Evolutionary conservation across 2,329 filamentous ascomycete genomes (phyloP), one percentile per base, ranked within the genome.

Genomic region (Ceratocystiopsis minuta): DNA sequence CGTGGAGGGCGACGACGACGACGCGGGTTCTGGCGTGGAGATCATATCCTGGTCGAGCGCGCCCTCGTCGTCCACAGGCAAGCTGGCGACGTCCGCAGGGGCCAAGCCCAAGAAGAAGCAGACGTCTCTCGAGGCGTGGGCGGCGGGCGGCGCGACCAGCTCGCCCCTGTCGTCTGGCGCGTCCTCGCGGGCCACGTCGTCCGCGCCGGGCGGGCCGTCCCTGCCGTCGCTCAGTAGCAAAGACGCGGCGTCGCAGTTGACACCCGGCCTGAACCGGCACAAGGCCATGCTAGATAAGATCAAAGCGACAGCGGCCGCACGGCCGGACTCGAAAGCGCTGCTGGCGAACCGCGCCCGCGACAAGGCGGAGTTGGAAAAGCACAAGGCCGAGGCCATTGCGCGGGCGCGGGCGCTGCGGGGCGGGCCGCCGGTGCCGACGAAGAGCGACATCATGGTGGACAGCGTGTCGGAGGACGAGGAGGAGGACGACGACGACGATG

Each of bases 371-470:
- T 80, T 76, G 53, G 75, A 73, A 46, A 79, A 72, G 55, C 70
- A 79, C 53, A 80, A 87, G 54, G 74, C 77, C 13, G 79, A 78
- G 44, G 72, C 72, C 14, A 73, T 87, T 50, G 81, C 81, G 2
- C 72, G 68, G 48, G 74, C 83, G 7, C 80, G 76, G 57, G 77
- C 71, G 37, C 58, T 72, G 7, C 61, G 67, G 40, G 64, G 68
- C 45, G 61, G 68, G 50, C 55, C 62, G 18, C 51, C 54, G 57
- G 80, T 73, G 3, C 71, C 73, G 2, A 70, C 70, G 47, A 81
- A 81, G 48, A 81, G 79, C 53, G 85, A 88, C 49, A 85, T 96
- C 57, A 94, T 96, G 85, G 83, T 95, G 18, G 78, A 80, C 44
- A 81, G 78, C 44, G 81, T 77, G 45, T 79, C 77, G 3, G 85